A percentile compares a stretch with the other conserved stretches of the same genome.
Evolutionary conservation across 345 rosid genomes (phyloP).

Genomic region (Turritis glabra): DNA sequence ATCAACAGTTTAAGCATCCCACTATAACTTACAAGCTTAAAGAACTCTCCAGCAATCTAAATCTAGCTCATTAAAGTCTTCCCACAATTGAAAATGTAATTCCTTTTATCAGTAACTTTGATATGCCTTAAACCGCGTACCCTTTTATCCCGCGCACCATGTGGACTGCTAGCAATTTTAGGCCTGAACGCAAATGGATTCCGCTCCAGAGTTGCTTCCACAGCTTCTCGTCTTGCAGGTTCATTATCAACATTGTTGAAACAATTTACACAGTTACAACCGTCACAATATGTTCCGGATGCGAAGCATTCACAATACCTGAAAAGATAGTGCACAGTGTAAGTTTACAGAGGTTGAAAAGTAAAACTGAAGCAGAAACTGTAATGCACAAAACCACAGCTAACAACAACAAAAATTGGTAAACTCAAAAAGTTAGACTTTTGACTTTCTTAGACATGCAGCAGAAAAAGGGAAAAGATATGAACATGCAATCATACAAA

Average conservation of each 20-base stretch:
- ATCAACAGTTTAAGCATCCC: slow-evolving; percentile 7
- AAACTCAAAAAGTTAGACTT: not conserved
- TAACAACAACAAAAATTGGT: not conserved
- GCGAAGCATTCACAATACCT: slow-evolving; percentile 99
- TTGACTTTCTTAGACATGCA: not conserved
- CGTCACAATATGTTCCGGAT: slow-evolving; percentile 94
- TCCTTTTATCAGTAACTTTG: not conserved
- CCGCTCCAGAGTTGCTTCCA: slow-evolving; percentile 91
- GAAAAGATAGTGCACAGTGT: slow-evolving; percentile 18
- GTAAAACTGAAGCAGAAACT: not conserved
- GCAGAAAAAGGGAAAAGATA: slow-evolving; percentile 1
- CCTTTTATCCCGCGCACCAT: slow-evolving; percentile 67
- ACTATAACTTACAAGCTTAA: not conserved
- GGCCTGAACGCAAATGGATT: slow-evolving; percentile 99
- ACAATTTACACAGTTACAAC: slow-evolving; percentile 95
- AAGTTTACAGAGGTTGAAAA: not conserved
- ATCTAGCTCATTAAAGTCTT: not conserved
- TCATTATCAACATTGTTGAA: slow-evolving; percentile 93
- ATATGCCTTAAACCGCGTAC: slow-evolving; percentile 43
- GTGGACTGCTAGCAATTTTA: slow-evolving; percentile 98
- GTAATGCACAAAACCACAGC: not conserved
- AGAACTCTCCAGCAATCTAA: not conserved
- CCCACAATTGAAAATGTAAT: not conserved
- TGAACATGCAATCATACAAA: slow-evolving; percentile 14
- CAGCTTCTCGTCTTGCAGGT: slow-evolving; percentile 87